Evolutionary conservation across 257 asterid species (phyloP).

Genomic region (Gentiana macrophylla): DNA sequence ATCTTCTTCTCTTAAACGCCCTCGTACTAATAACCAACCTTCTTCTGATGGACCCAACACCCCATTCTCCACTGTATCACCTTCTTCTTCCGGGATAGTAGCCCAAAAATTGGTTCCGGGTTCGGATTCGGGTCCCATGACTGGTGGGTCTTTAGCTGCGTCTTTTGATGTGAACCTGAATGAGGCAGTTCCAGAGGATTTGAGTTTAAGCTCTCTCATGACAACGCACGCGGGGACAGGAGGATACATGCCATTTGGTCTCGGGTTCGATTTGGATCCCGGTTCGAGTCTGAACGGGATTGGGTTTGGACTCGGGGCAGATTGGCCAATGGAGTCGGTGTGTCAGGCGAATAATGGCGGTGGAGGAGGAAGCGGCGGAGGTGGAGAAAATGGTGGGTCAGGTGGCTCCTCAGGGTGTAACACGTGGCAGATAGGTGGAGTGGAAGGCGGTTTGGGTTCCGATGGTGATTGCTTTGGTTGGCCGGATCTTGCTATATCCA

Average conservation of each 20-base stretch:
- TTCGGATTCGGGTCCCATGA: constrained; percentile 12
- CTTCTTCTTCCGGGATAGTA: constrained; percentile 11
- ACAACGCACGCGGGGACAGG: constrained; percentile 12
- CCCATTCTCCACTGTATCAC: neutral
- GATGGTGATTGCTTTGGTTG: constrained; percentile 40
- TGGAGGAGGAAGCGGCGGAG: constrained; percentile 10
- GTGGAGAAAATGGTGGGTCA: constrained; percentile 8
- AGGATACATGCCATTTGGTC: constrained; percentile 16
- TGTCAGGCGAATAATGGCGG: constrained; percentile 11
- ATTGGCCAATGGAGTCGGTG: constrained; percentile 32
- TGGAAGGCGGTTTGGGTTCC: constrained; percentile 14
- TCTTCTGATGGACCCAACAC: neutral
- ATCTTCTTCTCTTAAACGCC: constrained; percentile 30
- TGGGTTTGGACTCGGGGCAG: constrained; percentile 30
- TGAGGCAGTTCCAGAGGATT: constrained; percentile 28
- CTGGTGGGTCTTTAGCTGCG: constrained; percentile 7
- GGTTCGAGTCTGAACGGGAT: constrained; percentile 20
- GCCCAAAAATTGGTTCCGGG: constrained; percentile 2
- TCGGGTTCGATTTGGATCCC: constrained; percentile 22
- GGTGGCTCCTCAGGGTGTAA: constrained; percentile 12
- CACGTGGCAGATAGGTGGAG: constrained; percentile 44
- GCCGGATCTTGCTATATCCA: constrained; percentile 54
- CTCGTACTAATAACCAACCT: constrained; percentile 11
- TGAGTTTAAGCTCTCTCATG: constrained; percentile 20
- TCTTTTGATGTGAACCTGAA: constrained; percentile 31